phyloP scores from a whole-genome alignment of 2,329 filamentous ascomycete species.

The Arthroderma sp. region DNA sequence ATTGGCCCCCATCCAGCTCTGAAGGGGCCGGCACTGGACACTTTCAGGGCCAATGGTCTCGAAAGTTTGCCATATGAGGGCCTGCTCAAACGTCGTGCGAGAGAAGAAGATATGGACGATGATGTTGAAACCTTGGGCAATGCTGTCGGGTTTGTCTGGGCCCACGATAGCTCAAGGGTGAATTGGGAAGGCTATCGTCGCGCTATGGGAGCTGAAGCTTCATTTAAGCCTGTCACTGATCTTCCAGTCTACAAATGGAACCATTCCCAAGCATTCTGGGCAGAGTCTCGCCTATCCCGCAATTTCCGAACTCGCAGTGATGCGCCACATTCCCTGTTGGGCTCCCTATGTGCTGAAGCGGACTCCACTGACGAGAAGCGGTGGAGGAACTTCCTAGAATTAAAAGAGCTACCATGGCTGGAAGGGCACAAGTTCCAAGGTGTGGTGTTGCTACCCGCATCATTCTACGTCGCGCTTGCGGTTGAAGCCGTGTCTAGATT shows the following conservation, averaged over 20 bases:
- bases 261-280: conserved; percentile 7
- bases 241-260: conserved; percentile 11
- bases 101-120: neutral
- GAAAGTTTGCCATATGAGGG: conserved; percentile 8
- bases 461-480: conserved; percentile 14
- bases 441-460: conserved; percentile 20
- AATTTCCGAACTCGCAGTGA: neutral
- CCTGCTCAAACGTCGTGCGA: conserved; percentile 7
- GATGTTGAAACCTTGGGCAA: conserved; percentile 10
- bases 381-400: conserved; percentile 14
- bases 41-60: neutral
- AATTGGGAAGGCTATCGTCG: conserved; percentile 3
- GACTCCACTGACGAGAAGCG: neutral
- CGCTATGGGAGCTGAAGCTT: neutral
- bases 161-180: conserved; percentile 7
- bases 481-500: conserved; percentile 9
- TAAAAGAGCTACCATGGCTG: conserved; percentile 18
- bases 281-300: conserved; percentile 5
- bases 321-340: conserved; percentile 5
- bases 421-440: conserved; percentile 17
- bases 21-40: conserved; percentile 14
- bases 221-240: neutral
- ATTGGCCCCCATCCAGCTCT: conserved; percentile 23
- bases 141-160: conserved; percentile 13
- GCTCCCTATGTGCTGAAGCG: conserved; percentile 1